A percentile compares a stretch with the other conserved stretches of the same genome.
These are phyloP conservation scores for Lenzites betulinus DNA, from an alignment of 768 basidiomycete genomes.

Conservation along the genomic window DNA sequence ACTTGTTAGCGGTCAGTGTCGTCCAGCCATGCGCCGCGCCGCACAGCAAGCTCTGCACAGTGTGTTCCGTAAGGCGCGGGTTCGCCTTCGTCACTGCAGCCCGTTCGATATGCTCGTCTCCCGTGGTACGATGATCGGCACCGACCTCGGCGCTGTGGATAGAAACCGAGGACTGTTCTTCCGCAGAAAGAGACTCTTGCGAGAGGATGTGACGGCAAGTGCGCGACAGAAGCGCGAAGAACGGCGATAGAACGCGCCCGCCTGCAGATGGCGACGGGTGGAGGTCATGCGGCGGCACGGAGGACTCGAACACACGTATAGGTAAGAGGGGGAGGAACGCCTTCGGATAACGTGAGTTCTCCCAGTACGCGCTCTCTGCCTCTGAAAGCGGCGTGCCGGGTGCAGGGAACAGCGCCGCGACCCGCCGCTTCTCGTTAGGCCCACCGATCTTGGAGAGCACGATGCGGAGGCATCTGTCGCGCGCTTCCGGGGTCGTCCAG, in stretches of 20 bases:
- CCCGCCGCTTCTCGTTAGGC: conserved; percentile 61
- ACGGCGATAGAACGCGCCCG: conserved; percentile 31
- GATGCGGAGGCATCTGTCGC: conserved; percentile 71
- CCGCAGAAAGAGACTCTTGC: conserved; percentile 34
- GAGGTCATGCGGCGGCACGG: conserved; percentile 20
- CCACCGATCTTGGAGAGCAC: conserved; percentile 77
- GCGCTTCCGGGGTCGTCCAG: conserved; percentile 82
- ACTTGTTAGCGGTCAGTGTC: conserved; percentile 83
- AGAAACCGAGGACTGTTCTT: not conserved
- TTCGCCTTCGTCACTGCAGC: conserved; percentile 56
- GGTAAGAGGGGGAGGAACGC: conserved; percentile 61
- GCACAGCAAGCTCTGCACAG: conserved; percentile 69
- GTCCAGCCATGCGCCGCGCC: conserved; percentile 77
- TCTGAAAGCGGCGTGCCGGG: conserved; percentile 19
- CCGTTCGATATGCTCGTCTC: conserved; percentile 47
- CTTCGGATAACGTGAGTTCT: conserved; percentile 55
- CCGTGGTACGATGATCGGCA: not conserved
- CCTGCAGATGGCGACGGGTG: conserved; percentile 1
- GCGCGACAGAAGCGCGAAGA: conserved; percentile 49
- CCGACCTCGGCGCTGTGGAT: not conserved
- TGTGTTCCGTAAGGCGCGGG: conserved; percentile 71
- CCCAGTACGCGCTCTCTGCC: conserved; percentile 58
- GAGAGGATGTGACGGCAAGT: conserved; percentile 59
- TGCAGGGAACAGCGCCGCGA: conserved; percentile 56
- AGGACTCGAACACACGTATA: conserved; percentile 50